These are phyloP conservation scores for Hapsidospora chrysogenum DNA, from an alignment of 495 filamentous ascomycete genomes.

Conservation along the genomic window DNA sequence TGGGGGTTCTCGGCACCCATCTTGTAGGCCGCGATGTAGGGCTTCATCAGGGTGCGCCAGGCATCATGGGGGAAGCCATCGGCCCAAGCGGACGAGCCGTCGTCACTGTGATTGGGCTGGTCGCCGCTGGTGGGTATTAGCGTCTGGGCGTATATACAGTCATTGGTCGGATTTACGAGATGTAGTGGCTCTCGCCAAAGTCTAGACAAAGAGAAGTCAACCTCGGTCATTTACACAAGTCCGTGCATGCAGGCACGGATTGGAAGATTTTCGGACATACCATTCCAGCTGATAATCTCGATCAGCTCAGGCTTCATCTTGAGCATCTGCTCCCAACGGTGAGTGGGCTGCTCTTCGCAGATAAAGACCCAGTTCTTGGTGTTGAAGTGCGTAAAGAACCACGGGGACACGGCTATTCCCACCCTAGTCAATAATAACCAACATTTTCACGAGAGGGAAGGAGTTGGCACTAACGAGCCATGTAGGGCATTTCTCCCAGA, in stretches of 20 bases:
- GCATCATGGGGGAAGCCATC: constrained; percentile 8
- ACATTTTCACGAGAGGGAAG: too few relatives aligned
- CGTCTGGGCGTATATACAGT: too few relatives aligned
- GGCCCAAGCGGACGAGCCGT: constrained; percentile 9
- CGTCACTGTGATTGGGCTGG: constrained; percentile 23
- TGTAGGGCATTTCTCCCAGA: constrained; percentile 14
- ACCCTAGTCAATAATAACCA: constrained; percentile 6
- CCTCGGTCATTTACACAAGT: too few relatives aligned
- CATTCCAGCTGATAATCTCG: constrained; percentile 10
- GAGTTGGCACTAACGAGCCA: constrained; percentile 23
- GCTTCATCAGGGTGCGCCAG: constrained; percentile 6
- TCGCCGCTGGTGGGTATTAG: too few relatives aligned
- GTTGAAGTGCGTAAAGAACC: constrained; percentile 41
- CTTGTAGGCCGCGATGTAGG: constrained; percentile 10
- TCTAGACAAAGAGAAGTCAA: background rate
- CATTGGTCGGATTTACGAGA: too few relatives aligned
- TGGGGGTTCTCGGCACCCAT: constrained; percentile 9
- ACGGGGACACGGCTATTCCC: constrained; percentile 27
- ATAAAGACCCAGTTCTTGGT: constrained; percentile 26
- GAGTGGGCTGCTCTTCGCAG: constrained; percentile 23
- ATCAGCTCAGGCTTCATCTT: constrained; percentile 6
- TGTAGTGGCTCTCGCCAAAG: constrained; percentile 5
- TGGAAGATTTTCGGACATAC: too few relatives aligned
- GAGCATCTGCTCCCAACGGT: constrained; percentile 9
- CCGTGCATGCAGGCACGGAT: too few relatives aligned